These are phyloP conservation scores for Linnemannia schmuckeri DNA, from an alignment of 192 early-diverging fungal genomes.

Conservation along the genomic window DNA sequence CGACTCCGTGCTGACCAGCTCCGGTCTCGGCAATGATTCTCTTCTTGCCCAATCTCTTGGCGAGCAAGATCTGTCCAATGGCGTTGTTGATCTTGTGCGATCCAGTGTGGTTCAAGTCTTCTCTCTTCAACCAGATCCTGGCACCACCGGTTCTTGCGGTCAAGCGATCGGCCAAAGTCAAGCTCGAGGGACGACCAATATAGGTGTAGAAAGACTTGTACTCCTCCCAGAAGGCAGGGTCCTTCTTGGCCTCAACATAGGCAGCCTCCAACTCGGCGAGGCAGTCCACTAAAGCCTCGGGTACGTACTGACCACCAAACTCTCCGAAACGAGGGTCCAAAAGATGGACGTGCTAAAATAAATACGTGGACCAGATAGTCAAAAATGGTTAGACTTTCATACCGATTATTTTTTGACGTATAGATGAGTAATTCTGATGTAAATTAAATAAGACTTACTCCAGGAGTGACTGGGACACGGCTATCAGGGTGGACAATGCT, in stretches of 20 bases:
- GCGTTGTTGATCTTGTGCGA: slow-evolving; percentile 99
- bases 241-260: slow-evolving; percentile 84
- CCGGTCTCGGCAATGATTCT: slow-evolving; percentile 99
- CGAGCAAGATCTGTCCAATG: slow-evolving; percentile 92
- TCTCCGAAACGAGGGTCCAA: slow-evolving; percentile 89
- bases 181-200: slow-evolving; percentile 91
- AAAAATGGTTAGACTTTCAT: slow-evolving; percentile 13
- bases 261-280: slow-evolving; percentile 89
- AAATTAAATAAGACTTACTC: slow-evolving; percentile 22
- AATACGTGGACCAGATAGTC: background rate
- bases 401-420: too few species aligned
- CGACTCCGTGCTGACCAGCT: slow-evolving; percentile 98
- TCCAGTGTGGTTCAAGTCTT: slow-evolving; percentile 99
- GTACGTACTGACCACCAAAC: slow-evolving; percentile 98
- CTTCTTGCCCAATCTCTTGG: slow-evolving; percentile 94
- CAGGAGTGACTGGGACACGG: slow-evolving; percentile 41
- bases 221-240: slow-evolving; percentile 95
- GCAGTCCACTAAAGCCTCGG: slow-evolving; percentile 97
- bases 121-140: slow-evolving; percentile 97
- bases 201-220: slow-evolving; percentile 91
- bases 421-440: background rate
- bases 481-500: slow-evolving; percentile 37
- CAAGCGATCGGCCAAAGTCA: slow-evolving; percentile 91
- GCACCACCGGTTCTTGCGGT: slow-evolving; percentile 86
- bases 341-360: slow-evolving; percentile 61